Evolutionary conservation across 345 rosid genomes (phyloP).

Genomic region (Salix exigua): DNA sequence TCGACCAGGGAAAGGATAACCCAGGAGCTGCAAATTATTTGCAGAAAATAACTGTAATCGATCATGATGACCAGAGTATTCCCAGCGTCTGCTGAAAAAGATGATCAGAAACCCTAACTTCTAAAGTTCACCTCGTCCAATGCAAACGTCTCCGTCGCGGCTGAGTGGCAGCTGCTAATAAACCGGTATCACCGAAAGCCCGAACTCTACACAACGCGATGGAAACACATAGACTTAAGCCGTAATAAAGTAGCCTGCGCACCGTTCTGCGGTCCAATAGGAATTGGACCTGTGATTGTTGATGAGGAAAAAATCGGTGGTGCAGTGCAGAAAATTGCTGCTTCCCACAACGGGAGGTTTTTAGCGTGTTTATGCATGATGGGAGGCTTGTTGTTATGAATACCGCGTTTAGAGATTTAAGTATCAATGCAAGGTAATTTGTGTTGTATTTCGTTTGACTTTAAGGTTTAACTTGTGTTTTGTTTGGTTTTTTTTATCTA

Average conservation of each 20-base stretch:
- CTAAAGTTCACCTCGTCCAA: neutral
- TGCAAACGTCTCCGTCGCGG: slow-evolving; percentile 94
- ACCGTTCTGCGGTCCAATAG: slow-evolving; percentile 57
- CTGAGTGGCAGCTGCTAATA: slow-evolving; percentile 94
- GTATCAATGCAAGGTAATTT: slow-evolving; percentile 68
- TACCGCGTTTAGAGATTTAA: slow-evolving; percentile 47
- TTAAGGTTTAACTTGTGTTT: neutral
- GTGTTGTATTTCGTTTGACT: neutral
- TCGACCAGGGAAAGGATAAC: neutral
- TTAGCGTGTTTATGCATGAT: slow-evolving; percentile 80
- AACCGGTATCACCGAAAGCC: slow-evolving; percentile 86
- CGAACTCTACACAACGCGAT: slow-evolving; percentile 73
- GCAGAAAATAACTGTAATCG: neutral
- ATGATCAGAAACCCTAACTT: neutral
- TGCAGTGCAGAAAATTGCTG: slow-evolving; percentile 72
- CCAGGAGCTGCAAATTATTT: neutral
- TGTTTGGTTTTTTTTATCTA: neutral
- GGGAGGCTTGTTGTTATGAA: slow-evolving; percentile 71
- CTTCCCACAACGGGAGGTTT: slow-evolving; percentile 73
- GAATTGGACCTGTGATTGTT: slow-evolving; percentile 52
- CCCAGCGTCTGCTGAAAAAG: neutral
- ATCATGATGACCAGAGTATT: neutral
- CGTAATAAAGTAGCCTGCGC: slow-evolving; percentile 96
- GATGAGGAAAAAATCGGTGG: slow-evolving; percentile 56
- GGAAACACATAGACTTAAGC: slow-evolving; percentile 81